phyloP scores from a whole-genome alignment of 2,329 filamentous ascomycete species.

The Bipolaris zeicola region DNA sequence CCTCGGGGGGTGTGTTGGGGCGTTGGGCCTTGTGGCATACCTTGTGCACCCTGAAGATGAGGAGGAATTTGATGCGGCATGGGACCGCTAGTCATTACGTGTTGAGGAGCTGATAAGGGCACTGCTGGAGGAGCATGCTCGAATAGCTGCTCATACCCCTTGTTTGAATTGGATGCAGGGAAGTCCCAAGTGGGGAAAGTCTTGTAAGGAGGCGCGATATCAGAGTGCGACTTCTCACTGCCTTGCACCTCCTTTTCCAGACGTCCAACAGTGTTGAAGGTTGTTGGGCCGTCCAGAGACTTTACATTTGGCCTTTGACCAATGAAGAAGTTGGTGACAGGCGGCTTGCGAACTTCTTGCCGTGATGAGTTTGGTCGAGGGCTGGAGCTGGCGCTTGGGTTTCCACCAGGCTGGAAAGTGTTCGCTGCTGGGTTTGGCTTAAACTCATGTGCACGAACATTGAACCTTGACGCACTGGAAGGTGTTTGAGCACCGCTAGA shows the following conservation, averaged over 20 bases:
- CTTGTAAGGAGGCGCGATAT: slow-evolving; percentile 82
- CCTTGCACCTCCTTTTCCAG: slow-evolving; percentile 67
- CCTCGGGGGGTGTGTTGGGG: slow-evolving; percentile 79
- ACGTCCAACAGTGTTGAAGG: slow-evolving; percentile 70
- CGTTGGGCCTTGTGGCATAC: slow-evolving; percentile 70
- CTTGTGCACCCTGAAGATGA: slow-evolving; percentile 75
- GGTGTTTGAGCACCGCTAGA: slow-evolving; percentile 59
- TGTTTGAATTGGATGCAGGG: slow-evolving; percentile 71
- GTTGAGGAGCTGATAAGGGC: slow-evolving; percentile 68
- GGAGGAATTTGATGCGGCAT: slow-evolving; percentile 81
- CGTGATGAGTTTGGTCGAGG: slow-evolving; percentile 62
- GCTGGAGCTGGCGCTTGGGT: slow-evolving; percentile 70
- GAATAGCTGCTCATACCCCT: slow-evolving; percentile 80
- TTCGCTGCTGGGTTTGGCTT: slow-evolving; percentile 81
- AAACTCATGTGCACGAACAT: slow-evolving; percentile 74
- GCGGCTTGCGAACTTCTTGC: slow-evolving; percentile 39
- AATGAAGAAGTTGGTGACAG: slow-evolving; percentile 62
- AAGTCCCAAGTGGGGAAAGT: slow-evolving; percentile 86
- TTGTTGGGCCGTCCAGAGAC: slow-evolving; percentile 56
- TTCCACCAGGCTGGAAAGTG: slow-evolving; percentile 74
- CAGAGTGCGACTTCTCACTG: slow-evolving; percentile 64
- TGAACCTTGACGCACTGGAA: slow-evolving; percentile 62
- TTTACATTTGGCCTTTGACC: slow-evolving; percentile 69
- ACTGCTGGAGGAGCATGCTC: slow-evolving; percentile 65
- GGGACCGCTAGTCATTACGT: slow-evolving; percentile 65